Conservation (phyloP, 331 rosid species). For the Quercus phellos region DNA sequence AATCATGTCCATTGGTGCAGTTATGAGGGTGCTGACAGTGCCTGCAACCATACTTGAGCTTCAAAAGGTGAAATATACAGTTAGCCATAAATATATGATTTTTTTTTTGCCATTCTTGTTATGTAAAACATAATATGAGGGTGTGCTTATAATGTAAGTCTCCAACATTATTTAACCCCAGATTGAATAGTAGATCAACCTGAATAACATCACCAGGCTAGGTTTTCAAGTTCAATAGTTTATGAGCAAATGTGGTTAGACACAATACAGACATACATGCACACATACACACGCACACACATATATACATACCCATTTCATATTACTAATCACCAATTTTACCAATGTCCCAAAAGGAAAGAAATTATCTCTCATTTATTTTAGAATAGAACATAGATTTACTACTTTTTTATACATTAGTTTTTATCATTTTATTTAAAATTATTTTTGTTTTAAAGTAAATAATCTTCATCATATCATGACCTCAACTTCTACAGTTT, state of each 20-base stretch:
- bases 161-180: slow-evolving; percentile 3
- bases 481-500: not conserved
- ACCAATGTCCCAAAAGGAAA: not conserved
- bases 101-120: not conserved
- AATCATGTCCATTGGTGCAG: slow-evolving; percentile 88
- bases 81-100: slow-evolving; percentile 20
- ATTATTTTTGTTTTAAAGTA: not conserved
- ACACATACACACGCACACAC: too few relatives aligned
- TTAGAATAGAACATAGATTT: not conserved
- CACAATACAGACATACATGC: not conserved
- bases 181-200: not conserved
- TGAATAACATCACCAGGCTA: not conserved
- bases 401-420: not conserved
- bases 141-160: not conserved
- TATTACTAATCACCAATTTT: not conserved
- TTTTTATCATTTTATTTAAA: not conserved
- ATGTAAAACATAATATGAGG: slow-evolving; percentile 4
- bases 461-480: not conserved
- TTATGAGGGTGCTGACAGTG: slow-evolving; percentile 60
- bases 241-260: slow-evolving; percentile 6
- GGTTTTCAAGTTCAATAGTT: slow-evolving; percentile 6
- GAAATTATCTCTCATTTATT: not conserved
- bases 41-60: slow-evolving; percentile 88
- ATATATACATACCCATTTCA: not conserved
- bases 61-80: slow-evolving; percentile 24